Evolutionary conservation across 768 basidiomycete species (phyloP), one percentile per base, ranked within the genome.

Genomic region (Tubosaeta sp.): DNA sequence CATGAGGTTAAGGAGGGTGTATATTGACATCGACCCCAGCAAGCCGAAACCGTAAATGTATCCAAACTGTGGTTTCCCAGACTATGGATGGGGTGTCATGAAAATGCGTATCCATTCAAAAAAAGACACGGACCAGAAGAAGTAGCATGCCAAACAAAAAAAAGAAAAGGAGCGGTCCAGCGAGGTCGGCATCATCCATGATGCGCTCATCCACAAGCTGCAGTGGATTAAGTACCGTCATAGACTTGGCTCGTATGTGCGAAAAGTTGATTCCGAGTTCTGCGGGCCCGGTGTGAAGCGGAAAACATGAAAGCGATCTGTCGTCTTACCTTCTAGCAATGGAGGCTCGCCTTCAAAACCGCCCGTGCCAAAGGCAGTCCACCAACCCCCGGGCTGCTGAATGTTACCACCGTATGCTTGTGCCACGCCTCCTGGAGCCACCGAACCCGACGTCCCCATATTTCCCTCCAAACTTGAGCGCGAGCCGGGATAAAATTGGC

Each of bases 171-270:
- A 97, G 81, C 9, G 96, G 96, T 0, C 96, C 96, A 9, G 95
- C 94, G 27, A 99, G 78, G 71, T 99, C 96, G 19, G 95, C 94
- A 61, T 99, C 96, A 69, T 99, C 96, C 96, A 99, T 99, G 53
- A 99, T 98, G 51, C 80, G 86, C 55, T 87, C 90, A 54, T 96
- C 87, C 29, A 94, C 81, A 44, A 76, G 76, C 51, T 82, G 79
- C 19, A 98, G 73, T 4, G 96, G 96, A 63, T 99, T 98, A 45
- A 99, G 82, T 8, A 98, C 96, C 0, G 96, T 94, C 70, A 94
- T 71, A 21, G 94, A 90, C 74, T 98, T 99, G 50, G 82, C 84
- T 31, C 87, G 82, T 70, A 99, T 98, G 67, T 99, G 96, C 31
- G 84, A 82, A 59, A 98, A 96, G 73, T 99, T 98, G 67, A 99